phyloP scores from a whole-genome alignment of 192 early-diverging fungal genomes.

The Rhizoclosmatium sp. region DNA sequence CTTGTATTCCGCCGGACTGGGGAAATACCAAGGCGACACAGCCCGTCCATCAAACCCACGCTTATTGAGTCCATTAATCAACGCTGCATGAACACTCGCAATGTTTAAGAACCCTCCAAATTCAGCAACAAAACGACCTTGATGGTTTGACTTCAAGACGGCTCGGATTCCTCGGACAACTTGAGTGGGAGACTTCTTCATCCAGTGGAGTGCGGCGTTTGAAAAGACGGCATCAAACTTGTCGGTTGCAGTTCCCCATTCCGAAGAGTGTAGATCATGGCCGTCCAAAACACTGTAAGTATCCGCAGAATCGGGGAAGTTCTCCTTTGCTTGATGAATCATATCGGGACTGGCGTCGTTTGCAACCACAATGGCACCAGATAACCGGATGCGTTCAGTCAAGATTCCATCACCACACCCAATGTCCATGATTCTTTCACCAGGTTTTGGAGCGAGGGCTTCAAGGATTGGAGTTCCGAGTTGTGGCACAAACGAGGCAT shows the following conservation, averaged over 20 bases:
- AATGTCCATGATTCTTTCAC: slow-evolving; percentile 71
- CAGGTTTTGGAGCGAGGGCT: slow-evolving; percentile 56
- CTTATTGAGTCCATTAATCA: slow-evolving; percentile 34
- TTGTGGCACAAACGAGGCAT: slow-evolving; percentile 66
- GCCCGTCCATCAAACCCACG: slow-evolving; percentile 22
- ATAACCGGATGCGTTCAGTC: slow-evolving; percentile 58
- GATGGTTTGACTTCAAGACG: slow-evolving; percentile 60
- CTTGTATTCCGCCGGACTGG: slow-evolving; percentile 50
- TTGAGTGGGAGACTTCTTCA: slow-evolving; percentile 63
- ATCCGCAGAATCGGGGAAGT: background rate
- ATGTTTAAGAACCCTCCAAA: slow-evolving; percentile 61
- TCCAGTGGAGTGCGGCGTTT: slow-evolving; percentile 78
- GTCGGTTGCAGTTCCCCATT: slow-evolving; percentile 29
- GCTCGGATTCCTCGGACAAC: slow-evolving; percentile 66
- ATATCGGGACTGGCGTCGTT: slow-evolving; percentile 66
- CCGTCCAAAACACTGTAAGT: slow-evolving; percentile 60
- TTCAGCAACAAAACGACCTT: slow-evolving; percentile 64
- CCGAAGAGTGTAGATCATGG: slow-evolving; percentile 51
- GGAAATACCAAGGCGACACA: slow-evolving; percentile 47
- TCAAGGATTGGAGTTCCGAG: slow-evolving; percentile 58
- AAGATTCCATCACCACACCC: slow-evolving; percentile 75
- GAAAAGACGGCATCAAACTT: slow-evolving; percentile 75
- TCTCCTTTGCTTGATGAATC: slow-evolving; percentile 46
- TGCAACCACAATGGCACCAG: slow-evolving; percentile 59
- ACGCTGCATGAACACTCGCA: slow-evolving; percentile 35